Conservation (phyloP, 169 alveolate genomes). For the Plasmodium adleri region DNA sequence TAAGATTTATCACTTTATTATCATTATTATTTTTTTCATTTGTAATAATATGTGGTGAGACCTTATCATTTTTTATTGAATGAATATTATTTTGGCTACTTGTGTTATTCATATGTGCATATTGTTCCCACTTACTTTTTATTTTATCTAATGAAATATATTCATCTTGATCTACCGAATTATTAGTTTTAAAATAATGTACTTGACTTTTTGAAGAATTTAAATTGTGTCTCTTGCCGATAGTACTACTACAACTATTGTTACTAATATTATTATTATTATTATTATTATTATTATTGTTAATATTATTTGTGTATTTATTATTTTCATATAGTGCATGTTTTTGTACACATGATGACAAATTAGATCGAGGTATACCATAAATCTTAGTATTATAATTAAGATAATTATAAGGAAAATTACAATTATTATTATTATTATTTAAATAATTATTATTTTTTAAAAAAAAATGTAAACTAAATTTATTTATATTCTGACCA, state of each 20-base stretch:
- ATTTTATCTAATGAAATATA: slow-evolving; percentile 25
- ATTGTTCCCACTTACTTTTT: slow-evolving; percentile 58
- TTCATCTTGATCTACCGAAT: slow-evolving; percentile 7
- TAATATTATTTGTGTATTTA: background rate
- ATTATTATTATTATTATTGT: background rate
- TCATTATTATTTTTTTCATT: background rate
- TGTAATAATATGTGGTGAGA: background rate
- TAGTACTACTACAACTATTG: background rate
- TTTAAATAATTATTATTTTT: slow-evolving; percentile 54
- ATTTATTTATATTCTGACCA: slow-evolving; percentile 64
- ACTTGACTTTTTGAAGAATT: slow-evolving; percentile 58
- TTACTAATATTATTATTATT: background rate
- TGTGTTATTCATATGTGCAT: slow-evolving; percentile 10
- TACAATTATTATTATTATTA: slow-evolving; percentile 8
- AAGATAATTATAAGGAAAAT: slow-evolving; percentile 18
- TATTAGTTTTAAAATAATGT: slow-evolving; percentile 1
- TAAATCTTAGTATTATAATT: slow-evolving; percentile 38
- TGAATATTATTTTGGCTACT: background rate
- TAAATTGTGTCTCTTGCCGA: background rate
- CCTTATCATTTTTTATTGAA: slow-evolving; percentile 12
- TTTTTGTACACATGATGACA: slow-evolving; percentile 46
- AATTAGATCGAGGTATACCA: slow-evolving; percentile 57
- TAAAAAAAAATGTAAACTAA: slow-evolving; percentile 53
- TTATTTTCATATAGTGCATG: slow-evolving; percentile 1
- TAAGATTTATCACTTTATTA: no score